Percentiles rank a stretch among this genome's conserved stretches.
These are phyloP conservation scores for Aspergillus cristatus DNA, from an alignment of 495 filamentous ascomycete species.

Conservation along the genomic window DNA sequence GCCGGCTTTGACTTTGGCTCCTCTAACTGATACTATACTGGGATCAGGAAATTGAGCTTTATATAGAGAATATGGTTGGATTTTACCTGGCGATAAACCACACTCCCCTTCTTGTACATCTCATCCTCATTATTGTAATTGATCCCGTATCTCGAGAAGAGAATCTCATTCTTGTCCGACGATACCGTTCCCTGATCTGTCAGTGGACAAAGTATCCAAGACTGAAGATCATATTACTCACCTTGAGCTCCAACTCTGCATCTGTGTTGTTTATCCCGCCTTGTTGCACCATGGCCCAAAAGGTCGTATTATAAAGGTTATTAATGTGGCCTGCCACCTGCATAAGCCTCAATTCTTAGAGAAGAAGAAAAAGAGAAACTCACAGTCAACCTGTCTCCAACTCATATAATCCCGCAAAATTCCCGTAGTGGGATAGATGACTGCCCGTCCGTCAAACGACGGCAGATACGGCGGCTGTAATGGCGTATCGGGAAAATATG, in stretches of 20 bases:
- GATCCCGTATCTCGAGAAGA: conserved; percentile 80
- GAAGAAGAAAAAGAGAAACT: conserved; percentile 17
- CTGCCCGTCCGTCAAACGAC: conserved; percentile 85
- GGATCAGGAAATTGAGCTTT: not conserved
- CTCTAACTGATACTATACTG: conserved; percentile 31
- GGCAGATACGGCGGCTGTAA: conserved; percentile 65
- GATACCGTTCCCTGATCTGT: conserved; percentile 61
- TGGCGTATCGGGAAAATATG: conserved; percentile 57
- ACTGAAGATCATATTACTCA: conserved; percentile 20
- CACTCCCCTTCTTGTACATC: conserved; percentile 87
- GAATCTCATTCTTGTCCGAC: conserved; percentile 88
- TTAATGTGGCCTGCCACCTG: conserved; percentile 79
- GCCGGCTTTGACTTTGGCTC: conserved; percentile 15
- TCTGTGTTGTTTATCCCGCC: conserved; percentile 65
- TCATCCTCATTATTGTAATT: conserved; percentile 97
- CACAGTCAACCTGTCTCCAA: conserved; percentile 95
- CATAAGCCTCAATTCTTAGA: not conserved
- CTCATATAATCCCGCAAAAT: conserved; percentile 91
- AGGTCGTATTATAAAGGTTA: conserved; percentile 95
- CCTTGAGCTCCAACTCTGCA: conserved; percentile 71
- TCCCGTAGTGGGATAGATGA: conserved; percentile 68
- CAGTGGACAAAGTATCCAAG: not conserved
- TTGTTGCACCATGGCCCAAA: conserved; percentile 76
- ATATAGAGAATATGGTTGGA: not conserved
- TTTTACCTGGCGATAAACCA: conserved; percentile 71